Percentiles rank a stretch among this genome's conserved stretches.
Conservation (phyloP, 805 yeast genomes). For the Cyberlindnera subsufficiens region DNA sequence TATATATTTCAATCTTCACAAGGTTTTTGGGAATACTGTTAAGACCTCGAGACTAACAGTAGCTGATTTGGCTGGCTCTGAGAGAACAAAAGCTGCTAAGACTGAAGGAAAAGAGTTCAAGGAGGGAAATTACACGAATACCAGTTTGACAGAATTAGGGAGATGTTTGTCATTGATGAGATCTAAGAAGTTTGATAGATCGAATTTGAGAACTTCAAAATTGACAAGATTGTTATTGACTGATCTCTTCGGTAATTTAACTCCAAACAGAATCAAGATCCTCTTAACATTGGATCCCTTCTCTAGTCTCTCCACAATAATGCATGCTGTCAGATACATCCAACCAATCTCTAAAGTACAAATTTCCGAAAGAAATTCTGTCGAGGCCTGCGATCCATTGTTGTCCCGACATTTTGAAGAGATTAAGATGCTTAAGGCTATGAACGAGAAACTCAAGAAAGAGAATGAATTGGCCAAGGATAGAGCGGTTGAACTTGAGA, state of each 20-base stretch:
- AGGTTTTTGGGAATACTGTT: conserved; percentile 18
- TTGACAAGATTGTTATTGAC: conserved; percentile 43
- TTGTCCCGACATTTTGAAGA: conserved; percentile 14
- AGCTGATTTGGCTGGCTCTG: conserved; percentile 50
- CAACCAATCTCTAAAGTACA: conserved; percentile 23
- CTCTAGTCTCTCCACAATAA: conserved; percentile 14
- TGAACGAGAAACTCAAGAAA: conserved; percentile 15
- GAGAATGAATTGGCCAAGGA: conserved; percentile 21
- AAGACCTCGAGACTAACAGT: conserved; percentile 36
- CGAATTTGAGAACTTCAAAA: conserved; percentile 42
- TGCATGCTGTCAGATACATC: conserved; percentile 23
- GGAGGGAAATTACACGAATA: conserved; percentile 45
- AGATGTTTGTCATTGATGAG: conserved; percentile 39
- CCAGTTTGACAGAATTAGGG: conserved; percentile 44
- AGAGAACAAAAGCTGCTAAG: conserved; percentile 40
- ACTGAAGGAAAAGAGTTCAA: conserved; percentile 38
- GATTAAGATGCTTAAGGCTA: conserved; percentile 12
- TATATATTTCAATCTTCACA: conserved; percentile 35
- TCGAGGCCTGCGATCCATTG: conserved; percentile 7
- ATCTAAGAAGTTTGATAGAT: conserved; percentile 31
- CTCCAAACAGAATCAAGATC: conserved; percentile 19
- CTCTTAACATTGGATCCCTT: conserved; percentile 23
- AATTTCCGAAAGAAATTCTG: conserved; percentile 17
- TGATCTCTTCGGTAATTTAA: conserved; percentile 28
- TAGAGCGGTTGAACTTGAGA: conserved; percentile 19